Evolutionary conservation across 495 filamentous ascomycete genomes (phyloP).

Genomic region (Trichoderma virens): DNA sequence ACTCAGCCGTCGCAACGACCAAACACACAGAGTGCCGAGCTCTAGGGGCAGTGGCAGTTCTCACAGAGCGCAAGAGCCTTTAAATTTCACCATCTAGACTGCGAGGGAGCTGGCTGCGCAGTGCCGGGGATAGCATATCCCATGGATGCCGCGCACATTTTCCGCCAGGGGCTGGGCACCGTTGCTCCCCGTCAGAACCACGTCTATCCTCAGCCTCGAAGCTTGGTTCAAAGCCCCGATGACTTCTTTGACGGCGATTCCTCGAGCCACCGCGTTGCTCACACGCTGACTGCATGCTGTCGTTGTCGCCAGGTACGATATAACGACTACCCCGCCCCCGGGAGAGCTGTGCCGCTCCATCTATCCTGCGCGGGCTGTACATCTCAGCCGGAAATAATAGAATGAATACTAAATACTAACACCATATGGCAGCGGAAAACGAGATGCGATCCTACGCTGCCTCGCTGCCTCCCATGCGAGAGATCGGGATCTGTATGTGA

Average conservation of each 20-base stretch:
- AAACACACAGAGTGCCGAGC: background rate
- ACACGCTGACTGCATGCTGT: constrained; percentile 82
- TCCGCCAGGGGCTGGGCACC: constrained; percentile 41
- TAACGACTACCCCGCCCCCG: background rate
- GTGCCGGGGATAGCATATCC: background rate
- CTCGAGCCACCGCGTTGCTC: constrained; percentile 54
- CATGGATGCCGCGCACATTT: constrained; percentile 45
- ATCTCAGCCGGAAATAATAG: background rate
- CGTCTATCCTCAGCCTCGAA: constrained; percentile 1
- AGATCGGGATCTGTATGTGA: constrained; percentile 82
- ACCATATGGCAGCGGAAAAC: constrained; percentile 65
- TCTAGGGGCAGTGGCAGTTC: background rate
- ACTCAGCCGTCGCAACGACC: background rate
- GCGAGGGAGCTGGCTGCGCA: background rate
- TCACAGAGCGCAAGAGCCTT: background rate
- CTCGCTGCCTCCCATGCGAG: constrained; percentile 87
- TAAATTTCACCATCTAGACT: background rate
- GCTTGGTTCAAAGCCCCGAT: constrained; percentile 14
- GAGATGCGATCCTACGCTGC: constrained; percentile 83
- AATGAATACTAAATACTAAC: background rate
- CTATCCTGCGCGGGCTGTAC: background rate
- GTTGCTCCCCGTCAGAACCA: constrained; percentile 29
- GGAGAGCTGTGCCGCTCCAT: background rate
- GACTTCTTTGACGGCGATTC: constrained; percentile 31
- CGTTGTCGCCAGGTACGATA: constrained; percentile 70